Evolutionary conservation across 345 rosid species (phyloP).

Genomic region (Dipteronia dyeriana): DNA sequence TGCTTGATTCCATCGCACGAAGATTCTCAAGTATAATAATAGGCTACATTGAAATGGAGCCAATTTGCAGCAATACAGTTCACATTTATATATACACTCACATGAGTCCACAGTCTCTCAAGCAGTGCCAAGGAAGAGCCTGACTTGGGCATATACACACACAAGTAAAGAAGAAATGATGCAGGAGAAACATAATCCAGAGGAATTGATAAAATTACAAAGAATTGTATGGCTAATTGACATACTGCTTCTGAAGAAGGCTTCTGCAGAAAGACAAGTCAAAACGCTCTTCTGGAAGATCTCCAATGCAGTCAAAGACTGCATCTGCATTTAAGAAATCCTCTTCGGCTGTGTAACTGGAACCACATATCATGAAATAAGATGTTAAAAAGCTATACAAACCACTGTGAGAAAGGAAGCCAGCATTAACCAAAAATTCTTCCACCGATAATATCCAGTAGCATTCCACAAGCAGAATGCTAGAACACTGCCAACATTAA

Average conservation of each 20-base stretch:
- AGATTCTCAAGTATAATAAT: background rate
- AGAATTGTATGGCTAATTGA: slow-evolving; percentile 32
- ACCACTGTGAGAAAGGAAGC: background rate
- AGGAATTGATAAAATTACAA: background rate
- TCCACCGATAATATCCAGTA: background rate
- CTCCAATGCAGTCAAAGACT: slow-evolving; percentile 93
- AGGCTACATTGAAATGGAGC: slow-evolving; percentile 8
- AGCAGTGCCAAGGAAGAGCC: background rate
- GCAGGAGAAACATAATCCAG: background rate
- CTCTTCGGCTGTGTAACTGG: slow-evolving; percentile 89
- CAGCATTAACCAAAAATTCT: background rate
- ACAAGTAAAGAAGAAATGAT: background rate
- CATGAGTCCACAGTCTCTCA: background rate
- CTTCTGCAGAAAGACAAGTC: slow-evolving; percentile 76
- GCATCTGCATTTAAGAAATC: slow-evolving; percentile 89
- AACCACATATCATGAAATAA: slow-evolving; percentile 10
- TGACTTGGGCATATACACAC: background rate
- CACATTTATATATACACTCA: background rate
- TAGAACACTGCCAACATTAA: no score
- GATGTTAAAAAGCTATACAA: background rate
- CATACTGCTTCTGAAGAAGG: slow-evolving; percentile 84
- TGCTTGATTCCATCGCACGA: background rate
- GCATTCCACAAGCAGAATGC: no score
- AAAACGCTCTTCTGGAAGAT: slow-evolving; percentile 88
- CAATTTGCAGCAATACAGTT: slow-evolving; percentile 1